phyloP scores from a whole-genome alignment of 768 basidiomycete genomes.

The Suillus brevipes region DNA sequence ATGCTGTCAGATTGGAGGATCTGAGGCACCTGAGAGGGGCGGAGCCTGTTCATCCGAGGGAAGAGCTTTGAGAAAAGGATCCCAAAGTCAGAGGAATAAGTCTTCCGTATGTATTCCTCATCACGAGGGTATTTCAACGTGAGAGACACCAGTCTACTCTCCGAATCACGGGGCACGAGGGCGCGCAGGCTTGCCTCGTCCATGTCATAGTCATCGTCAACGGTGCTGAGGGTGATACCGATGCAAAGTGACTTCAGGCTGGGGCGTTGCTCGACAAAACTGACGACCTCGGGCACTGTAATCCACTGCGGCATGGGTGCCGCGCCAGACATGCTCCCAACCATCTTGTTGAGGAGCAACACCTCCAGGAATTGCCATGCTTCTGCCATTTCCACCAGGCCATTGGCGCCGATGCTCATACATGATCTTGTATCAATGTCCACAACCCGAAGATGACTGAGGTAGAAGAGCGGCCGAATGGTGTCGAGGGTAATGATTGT shows the following conservation, averaged over 20 bases:
- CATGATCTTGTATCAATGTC: constrained; percentile 31
- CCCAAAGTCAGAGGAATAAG: neutral
- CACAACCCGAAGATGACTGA: constrained; percentile 31
- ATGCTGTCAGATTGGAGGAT: neutral
- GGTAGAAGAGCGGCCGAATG: constrained; percentile 36
- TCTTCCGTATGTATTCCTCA: neutral
- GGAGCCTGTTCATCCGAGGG: neutral
- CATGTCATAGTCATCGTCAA: neutral
- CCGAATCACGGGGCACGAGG: neutral
- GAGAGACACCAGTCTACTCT: neutral
- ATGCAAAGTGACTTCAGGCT: neutral
- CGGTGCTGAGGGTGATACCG: neutral
- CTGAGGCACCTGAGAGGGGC: too few species aligned
- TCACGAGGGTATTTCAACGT: neutral
- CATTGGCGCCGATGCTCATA: constrained; percentile 35
- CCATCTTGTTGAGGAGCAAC: constrained; percentile 39
- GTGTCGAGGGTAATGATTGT: constrained; percentile 17
- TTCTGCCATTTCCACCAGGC: constrained; percentile 44
- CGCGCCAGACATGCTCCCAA: neutral
- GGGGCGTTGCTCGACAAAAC: neutral
- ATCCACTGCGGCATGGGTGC: neutral
- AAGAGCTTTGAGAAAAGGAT: neutral
- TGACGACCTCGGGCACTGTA: neutral
- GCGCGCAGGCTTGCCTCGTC: neutral
- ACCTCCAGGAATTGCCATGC: constrained; percentile 45